These are phyloP conservation scores for Trichoderma sp. DNA, from an alignment of 2,329 filamentous ascomycete species.

Conservation along the genomic window DNA sequence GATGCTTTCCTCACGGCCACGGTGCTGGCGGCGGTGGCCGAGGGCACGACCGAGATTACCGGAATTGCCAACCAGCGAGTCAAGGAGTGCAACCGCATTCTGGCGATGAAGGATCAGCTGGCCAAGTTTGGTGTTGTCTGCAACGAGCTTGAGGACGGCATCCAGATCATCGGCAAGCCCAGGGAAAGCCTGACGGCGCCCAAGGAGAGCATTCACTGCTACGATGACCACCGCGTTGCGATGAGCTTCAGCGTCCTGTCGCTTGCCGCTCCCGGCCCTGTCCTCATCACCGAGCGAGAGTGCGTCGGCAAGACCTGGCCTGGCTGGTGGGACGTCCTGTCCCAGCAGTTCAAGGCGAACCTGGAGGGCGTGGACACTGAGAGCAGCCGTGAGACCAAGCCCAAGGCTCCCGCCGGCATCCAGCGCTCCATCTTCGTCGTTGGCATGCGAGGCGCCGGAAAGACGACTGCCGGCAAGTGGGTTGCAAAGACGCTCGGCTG, in stretches of 20 bases:
- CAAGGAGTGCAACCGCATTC: constrained; percentile 96
- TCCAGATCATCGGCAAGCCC: constrained; percentile 65
- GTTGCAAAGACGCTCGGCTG: constrained; percentile 74
- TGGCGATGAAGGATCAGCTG: constrained; percentile 92
- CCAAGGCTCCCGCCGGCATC: constrained; percentile 27
- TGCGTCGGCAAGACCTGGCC: constrained; percentile 98
- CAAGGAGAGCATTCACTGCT: constrained; percentile 77
- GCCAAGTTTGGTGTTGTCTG: constrained; percentile 90
- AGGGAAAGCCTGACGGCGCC: constrained; percentile 56
- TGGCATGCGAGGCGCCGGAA: constrained; percentile 95
- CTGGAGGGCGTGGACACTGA: constrained; percentile 73
- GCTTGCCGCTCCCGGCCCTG: constrained; percentile 68
- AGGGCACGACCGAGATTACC: constrained; percentile 79
- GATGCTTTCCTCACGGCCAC: constrained; percentile 96
- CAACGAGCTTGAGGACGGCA: constrained; percentile 90
- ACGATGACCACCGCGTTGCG: constrained; percentile 95
- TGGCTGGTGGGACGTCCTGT: constrained; percentile 93
- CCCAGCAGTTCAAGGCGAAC: constrained; percentile 72
- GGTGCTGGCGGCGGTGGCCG: constrained; percentile 86
- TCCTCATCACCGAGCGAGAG: constrained; percentile 83
- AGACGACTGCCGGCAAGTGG: constrained; percentile 91
- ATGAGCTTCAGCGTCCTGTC: constrained; percentile 97
- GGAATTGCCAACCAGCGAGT: constrained; percentile 98
- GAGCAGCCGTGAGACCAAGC: constrained; percentile 28
- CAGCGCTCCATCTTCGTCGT: constrained; percentile 85